These are phyloP conservation scores for Penicillium sp. DNA, from an alignment of 2,329 filamentous ascomycete genomes.

Conservation along the genomic window DNA sequence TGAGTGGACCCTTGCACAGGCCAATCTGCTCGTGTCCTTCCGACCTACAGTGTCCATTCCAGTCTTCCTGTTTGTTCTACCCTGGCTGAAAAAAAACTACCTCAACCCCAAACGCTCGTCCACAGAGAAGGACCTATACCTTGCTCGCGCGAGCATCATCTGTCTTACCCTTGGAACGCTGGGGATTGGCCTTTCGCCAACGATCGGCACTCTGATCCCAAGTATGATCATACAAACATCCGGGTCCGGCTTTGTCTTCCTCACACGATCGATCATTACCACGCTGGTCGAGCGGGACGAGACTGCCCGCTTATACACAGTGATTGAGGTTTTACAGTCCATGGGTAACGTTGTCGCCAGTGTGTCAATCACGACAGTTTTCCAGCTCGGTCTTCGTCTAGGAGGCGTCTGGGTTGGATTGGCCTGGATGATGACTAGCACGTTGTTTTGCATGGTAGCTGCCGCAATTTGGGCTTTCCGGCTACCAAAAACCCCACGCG, in stretches of 20 bases:
- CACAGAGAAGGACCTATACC: slow-evolving; percentile 47
- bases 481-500: slow-evolving; percentile 16
- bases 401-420: slow-evolving; percentile 51
- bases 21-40: slow-evolving; percentile 47
- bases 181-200: slow-evolving; percentile 47
- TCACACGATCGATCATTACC: slow-evolving; percentile 50
- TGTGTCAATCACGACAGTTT: slow-evolving; percentile 46
- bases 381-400: slow-evolving; percentile 48
- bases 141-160: slow-evolving; percentile 48
- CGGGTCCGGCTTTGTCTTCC: slow-evolving; percentile 49
- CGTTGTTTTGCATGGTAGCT: slow-evolving; percentile 33
- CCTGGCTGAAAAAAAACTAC: slow-evolving; percentile 35
- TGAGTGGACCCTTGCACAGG: slow-evolving; percentile 46
- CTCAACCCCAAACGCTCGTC: slow-evolving; percentile 37
- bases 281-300: slow-evolving; percentile 50
- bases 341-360: slow-evolving; percentile 50
- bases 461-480: slow-evolving; percentile 29
- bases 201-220: slow-evolving; percentile 43
- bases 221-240: slow-evolving; percentile 50
- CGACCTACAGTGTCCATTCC: slow-evolving; percentile 50
- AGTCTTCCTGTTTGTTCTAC: slow-evolving; percentile 48
- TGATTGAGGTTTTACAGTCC: slow-evolving; percentile 51
- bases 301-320: slow-evolving; percentile 50
- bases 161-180: slow-evolving; percentile 47
- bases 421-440: slow-evolving; percentile 45